Base-by-base conservation (phyloP, 495 filamentous ascomycete species). In the Elaphomyces granulatus region DNA sequence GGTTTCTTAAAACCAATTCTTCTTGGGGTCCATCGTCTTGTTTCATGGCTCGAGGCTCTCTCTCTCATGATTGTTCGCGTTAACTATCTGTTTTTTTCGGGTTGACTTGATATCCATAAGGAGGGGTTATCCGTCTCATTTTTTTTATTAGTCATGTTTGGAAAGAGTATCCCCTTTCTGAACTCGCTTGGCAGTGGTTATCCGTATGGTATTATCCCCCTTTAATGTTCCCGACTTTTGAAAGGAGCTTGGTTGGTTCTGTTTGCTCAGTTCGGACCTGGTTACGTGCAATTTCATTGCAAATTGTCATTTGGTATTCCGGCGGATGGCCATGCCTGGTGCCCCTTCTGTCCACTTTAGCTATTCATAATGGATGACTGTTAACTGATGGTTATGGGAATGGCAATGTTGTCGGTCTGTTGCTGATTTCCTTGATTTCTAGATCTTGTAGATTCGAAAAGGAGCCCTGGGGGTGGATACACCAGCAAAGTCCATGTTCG, bases 401-500 rank as follows among this genome's bases (percentile, higher is more conserved):
- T n/a, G n/a, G n/a, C n/a, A n/a, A n/a, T n/a, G n/a, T n/a, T n/a
- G n/a, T n/a, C n/a, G n/a, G n/a, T n/a, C n/a, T n/a, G n/a, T n/a
- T n/a, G n/a, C n/a, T n/a, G n/a, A n/a, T 36, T 16, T 12, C 18
- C 8, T n/a, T n/a, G n/a, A n/a, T 16, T 12, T 38, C 19, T 32
- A 70, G 60, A 67, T 41, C 45, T 45, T 17, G 15, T 56, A 47
- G 64, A 68, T 37, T 45, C 62, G 17, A 59, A 62, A 38, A 67
- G 63, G 48, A 52, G 66, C 19, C 52, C 61, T 8, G 60, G 53
- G 7, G 49, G 43, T 43, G 60, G 64, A 26, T 94, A 93, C 55
- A 78, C 78, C 52, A 86, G 78, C 55, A 93, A 94, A 56, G 84
- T 94, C 37, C 74, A 81, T 31, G 82, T 98, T 17, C 78, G 76